Evolutionary conservation across 2,329 filamentous ascomycete genomes (phyloP), one percentile per base, ranked within the genome.

Genomic region (Periconia sp.): DNA sequence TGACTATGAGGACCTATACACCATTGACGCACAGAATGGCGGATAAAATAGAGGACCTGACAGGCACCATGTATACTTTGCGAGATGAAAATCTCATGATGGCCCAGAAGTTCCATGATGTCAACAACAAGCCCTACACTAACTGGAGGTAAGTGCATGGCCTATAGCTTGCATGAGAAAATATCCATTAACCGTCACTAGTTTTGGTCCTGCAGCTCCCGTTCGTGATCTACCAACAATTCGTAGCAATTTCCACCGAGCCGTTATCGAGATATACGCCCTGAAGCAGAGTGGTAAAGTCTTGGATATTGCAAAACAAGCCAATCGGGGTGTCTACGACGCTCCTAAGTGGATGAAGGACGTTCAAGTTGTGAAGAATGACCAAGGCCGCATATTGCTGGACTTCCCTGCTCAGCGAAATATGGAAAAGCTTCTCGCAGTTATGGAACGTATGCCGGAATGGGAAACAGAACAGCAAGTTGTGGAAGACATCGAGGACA

Each of bases 261-360:
- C 84, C 3, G 73, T 82, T 11, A 79, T 86, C 6, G 84, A 88
- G 63, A 70, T 84, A 5, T 78, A 80, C 55, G 70, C 81, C 2
- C 68, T 84, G 23, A 64, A 65, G 49, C 56, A 72, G 40, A 62
- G 66, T 6, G 63, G 62, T 17, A 46, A 65, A 30, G 54, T 64
- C 23, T 48, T 71, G 47, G 64, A 69, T 45, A 45, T 71, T 2
- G 59, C 66, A 17, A 61, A 60, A 30, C 58, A 60, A 40, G 55
- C 65, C 41, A 66, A 69, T 43, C 62, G 62, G 27, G 69, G 67
- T n/a, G 55, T 67, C 18, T 68, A 69, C 47, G 57, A 61, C 11
- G 50, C 55, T 10, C 69, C 68, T 3, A 47, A 49, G 9, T 72
- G 70, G 70, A 59, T 66, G 33, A 55, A 62, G 33, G 59, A 70